These are phyloP conservation scores for Gnaphalium uliginosum DNA, from an alignment of 129 eudicot species.

Conservation along the genomic window DNA sequence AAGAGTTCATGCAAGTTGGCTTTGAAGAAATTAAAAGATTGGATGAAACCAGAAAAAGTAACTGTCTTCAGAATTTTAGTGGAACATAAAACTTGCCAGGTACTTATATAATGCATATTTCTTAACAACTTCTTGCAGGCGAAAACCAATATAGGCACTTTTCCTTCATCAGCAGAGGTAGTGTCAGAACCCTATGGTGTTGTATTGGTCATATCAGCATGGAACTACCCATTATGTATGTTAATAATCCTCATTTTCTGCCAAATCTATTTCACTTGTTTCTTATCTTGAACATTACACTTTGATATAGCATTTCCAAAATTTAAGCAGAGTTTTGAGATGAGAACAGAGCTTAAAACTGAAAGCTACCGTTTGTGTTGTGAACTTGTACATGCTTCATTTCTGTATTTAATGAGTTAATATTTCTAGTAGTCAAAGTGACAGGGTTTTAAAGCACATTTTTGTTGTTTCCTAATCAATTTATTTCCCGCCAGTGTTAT, in stretches of 20 bases:
- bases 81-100: constrained; percentile 11
- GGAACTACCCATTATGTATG: constrained; percentile 96
- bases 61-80: constrained; percentile 6
- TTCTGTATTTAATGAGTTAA: too few species aligned
- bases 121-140: constrained; percentile 51
- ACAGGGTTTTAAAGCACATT: background rate
- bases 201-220: constrained; percentile 80
- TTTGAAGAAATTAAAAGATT: constrained; percentile 57
- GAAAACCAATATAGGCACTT: constrained; percentile 58
- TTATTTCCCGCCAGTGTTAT: constrained; percentile 48
- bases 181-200: constrained; percentile 89
- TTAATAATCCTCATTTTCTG: constrained; percentile 14
- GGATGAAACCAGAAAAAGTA: constrained; percentile 96
- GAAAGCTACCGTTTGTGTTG: background rate
- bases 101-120: constrained; percentile 16
- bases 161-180: constrained; percentile 81
- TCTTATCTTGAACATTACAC: constrained; percentile 5
- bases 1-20: constrained; percentile 60
- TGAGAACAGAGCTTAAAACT: background rate
- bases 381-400: too few species aligned
- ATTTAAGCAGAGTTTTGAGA: background rate
- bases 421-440: background rate
- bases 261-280: constrained; percentile 14
- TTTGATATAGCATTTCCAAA: background rate
- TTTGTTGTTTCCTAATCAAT: constrained; percentile 1